These are phyloP conservation scores for Glycine soja DNA, from an alignment of 306 rosid species.

Conservation along the genomic window DNA sequence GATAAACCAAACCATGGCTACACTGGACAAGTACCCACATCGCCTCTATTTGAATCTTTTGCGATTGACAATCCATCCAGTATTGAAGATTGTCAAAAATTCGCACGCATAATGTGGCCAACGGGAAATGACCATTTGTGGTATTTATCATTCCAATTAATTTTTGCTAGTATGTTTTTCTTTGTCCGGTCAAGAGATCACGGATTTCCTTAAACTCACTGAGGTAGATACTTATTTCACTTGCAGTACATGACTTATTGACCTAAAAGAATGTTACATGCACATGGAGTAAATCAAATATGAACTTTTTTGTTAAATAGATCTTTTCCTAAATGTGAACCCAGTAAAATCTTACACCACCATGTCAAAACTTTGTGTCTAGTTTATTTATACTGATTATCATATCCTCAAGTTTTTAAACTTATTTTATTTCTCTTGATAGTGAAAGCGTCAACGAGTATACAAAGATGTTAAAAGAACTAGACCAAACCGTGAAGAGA, in stretches of 20 bases:
- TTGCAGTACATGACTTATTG: too few species aligned
- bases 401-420: background rate
- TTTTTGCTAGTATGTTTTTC: too few species aligned
- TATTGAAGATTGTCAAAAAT: conserved; percentile 16
- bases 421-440: background rate
- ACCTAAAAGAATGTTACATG: too few species aligned
- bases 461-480: conserved; percentile 34
- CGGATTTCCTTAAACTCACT: too few species aligned
- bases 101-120: conserved; percentile 47
- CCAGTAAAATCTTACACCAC: too few species aligned
- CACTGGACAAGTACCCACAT: background rate
- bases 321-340: too few species aligned
- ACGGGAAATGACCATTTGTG: conserved; percentile 43
- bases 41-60: conserved; percentile 45
- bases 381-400: too few species aligned
- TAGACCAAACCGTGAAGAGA: conserved; percentile 36
- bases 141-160: background rate
- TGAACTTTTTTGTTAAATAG: too few species aligned
- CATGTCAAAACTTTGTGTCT: too few species aligned
- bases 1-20: conserved; percentile 44
- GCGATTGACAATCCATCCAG: conserved; percentile 37
- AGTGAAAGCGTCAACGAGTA: conserved; percentile 39
- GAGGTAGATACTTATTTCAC: too few species aligned
- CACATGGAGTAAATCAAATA: too few species aligned
- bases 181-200: too few species aligned